These are phyloP conservation scores for Colletotrichum musae DNA, from an alignment of 2,329 filamentous ascomycete species.

Conservation along the genomic window DNA sequence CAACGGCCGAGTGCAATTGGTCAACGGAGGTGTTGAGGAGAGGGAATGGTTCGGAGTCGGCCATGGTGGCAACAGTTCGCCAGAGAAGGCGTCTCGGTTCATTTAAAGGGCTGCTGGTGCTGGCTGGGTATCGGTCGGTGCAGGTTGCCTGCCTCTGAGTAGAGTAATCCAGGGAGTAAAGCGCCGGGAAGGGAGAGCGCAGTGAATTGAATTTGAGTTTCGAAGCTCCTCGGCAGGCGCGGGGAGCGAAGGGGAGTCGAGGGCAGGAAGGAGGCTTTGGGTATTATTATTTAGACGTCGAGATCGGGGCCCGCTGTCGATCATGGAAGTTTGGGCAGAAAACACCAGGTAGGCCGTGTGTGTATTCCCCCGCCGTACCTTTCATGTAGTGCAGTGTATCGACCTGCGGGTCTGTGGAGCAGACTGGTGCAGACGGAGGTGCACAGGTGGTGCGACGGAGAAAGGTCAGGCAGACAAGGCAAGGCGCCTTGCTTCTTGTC, in stretches of 20 bases:
- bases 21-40: conserved; percentile 66
- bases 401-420: conserved; percentile 36
- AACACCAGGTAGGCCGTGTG: conserved; percentile 27
- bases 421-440: neutral
- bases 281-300: conserved; percentile 29
- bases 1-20: conserved; percentile 59
- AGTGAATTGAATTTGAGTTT: conserved; percentile 25
- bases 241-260: conserved; percentile 12
- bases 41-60: conserved; percentile 67
- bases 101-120: conserved; percentile 28
- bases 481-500: neutral
- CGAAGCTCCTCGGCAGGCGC: conserved; percentile 19
- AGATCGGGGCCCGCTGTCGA: conserved; percentile 36
- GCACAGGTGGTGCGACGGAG: too few relatives aligned
- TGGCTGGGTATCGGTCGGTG: neutral
- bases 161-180: neutral
- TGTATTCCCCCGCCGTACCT: too few relatives aligned
- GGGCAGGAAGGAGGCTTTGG: conserved; percentile 28
- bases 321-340: conserved; percentile 35
- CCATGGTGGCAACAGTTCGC: conserved; percentile 25
- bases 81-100: conserved; percentile 24
- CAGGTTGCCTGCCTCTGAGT: neutral
- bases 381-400: too few relatives aligned
- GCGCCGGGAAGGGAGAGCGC: neutral
- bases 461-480: neutral